A percentile compares a stretch with the other conserved stretches of the same genome.
phyloP scores from a whole-genome alignment of 768 basidiomycete genomes.

The Clitopilus passeckerianus region DNA sequence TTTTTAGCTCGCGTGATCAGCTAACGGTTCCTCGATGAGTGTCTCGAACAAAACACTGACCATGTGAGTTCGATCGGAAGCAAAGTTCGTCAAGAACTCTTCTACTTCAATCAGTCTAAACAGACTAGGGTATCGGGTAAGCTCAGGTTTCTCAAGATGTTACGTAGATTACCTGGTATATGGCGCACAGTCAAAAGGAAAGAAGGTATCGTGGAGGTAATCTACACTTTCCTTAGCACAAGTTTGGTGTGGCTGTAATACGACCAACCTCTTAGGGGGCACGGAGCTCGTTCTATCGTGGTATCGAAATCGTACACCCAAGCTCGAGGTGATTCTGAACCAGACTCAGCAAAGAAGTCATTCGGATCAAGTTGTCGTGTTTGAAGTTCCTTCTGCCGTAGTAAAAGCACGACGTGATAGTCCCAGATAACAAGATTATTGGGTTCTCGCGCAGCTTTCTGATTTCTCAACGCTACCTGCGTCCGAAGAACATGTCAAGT shows the following conservation, averaged over 20 bases:
- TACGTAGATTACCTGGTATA: constrained; percentile 37
- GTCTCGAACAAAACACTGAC: constrained; percentile 25
- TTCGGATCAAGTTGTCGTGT: not conserved
- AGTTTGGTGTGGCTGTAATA: not conserved
- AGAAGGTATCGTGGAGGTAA: constrained; percentile 26
- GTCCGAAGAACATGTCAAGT: not conserved
- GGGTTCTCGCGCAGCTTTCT: constrained; percentile 34
- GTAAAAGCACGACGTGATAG: constrained; percentile 64
- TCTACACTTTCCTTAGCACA: constrained; percentile 20
- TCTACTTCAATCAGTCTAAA: constrained; percentile 58
- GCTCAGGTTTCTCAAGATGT: not conserved
- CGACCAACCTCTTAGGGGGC: not conserved
- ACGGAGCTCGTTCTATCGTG: constrained; percentile 18
- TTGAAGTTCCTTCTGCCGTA: constrained; percentile 29
- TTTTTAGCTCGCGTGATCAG: not conserved
- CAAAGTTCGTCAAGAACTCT: constrained; percentile 53
- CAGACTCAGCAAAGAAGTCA: not conserved
- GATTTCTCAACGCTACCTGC: constrained; percentile 67
- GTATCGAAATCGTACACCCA: constrained; percentile 77
- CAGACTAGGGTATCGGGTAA: constrained; percentile 30
- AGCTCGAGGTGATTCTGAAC: not conserved
- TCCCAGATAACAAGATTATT: constrained; percentile 59
- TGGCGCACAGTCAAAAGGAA: constrained; percentile 6
- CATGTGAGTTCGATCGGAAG: constrained; percentile 78
- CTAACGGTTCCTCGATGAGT: not conserved